Evolutionary conservation across 768 basidiomycete genomes (phyloP).

Genomic region (Xerocomellus chrysenteron): DNA sequence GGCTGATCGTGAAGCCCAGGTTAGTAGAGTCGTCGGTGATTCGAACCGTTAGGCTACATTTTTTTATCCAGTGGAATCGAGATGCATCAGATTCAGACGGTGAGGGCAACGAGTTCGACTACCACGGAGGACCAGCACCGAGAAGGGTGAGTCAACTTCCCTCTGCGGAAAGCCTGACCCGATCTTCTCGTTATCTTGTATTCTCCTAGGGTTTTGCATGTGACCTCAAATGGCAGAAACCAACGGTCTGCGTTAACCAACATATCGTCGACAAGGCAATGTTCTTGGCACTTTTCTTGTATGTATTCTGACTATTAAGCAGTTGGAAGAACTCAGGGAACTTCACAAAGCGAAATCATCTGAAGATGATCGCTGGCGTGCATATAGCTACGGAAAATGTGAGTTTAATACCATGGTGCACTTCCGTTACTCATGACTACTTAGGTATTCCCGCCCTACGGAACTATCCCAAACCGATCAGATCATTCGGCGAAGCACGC

Average conservation of each 20-base stretch:
- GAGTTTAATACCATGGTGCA: conserved; percentile 8
- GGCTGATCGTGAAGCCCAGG: conserved; percentile 45
- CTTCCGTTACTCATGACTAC: conserved; percentile 6
- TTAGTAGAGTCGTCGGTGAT: conserved; percentile 21
- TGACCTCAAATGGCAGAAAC: conserved; percentile 45
- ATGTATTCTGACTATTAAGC: background rate
- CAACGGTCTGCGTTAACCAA: conserved; percentile 56
- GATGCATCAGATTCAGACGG: conserved; percentile 39
- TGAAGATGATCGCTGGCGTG: conserved; percentile 68
- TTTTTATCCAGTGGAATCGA: conserved; percentile 29
- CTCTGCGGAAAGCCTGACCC: background rate
- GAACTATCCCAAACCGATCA: conserved; percentile 57
- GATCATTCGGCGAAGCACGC: conserved; percentile 56
- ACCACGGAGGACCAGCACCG: conserved; percentile 17
- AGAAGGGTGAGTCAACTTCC: conserved; percentile 30
- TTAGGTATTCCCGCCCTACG: conserved; percentile 61
- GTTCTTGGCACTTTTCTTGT: background rate
- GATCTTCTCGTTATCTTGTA: background rate
- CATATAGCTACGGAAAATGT: conserved; percentile 67
- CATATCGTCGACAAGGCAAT: conserved; percentile 71
- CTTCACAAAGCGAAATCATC: conserved; percentile 62
- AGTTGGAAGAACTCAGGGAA: conserved; percentile 67
- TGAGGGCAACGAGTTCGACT: conserved; percentile 23
- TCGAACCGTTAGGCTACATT: background rate
- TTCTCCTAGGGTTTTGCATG: conserved; percentile 60